These are phyloP conservation scores for Cystobasidium onofrii DNA, from an alignment of 768 basidiomycete species.

Conservation along the genomic window DNA sequence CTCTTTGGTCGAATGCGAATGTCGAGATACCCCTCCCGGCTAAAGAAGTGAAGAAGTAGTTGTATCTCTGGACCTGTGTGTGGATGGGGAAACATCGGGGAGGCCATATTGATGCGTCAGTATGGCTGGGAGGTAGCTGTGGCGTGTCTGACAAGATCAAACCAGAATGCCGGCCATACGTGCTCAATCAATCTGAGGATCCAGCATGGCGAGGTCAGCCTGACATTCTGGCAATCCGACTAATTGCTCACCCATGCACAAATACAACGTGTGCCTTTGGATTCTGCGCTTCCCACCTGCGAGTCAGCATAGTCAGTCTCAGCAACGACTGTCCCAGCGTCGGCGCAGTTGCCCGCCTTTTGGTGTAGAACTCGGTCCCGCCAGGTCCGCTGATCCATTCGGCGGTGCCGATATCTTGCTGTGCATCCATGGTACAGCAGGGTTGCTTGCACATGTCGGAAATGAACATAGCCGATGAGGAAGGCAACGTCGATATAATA, in stretches of 20 bases:
- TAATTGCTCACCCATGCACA: slow-evolving; percentile 20
- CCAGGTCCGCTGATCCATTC: not conserved
- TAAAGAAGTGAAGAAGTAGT: slow-evolving; percentile 37
- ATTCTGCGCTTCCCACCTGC: not conserved
- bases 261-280: slow-evolving; percentile 26
- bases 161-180: not conserved
- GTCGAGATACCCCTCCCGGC: slow-evolving; percentile 35
- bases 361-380: not conserved
- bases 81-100: too few species aligned
- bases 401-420: not conserved
- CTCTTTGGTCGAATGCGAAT: slow-evolving; percentile 41
- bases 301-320: not conserved
- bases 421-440: not conserved
- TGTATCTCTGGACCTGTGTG: slow-evolving; percentile 35
- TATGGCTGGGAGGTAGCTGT: not conserved
- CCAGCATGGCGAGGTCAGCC: not conserved
- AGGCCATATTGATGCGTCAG: not conserved
- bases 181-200: slow-evolving; percentile 19
- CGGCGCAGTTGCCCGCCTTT: not conserved
- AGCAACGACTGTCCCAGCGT: too few species aligned
- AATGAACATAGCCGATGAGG: too few species aligned
- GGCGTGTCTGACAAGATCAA: not conserved
- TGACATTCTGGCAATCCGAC: too few species aligned
- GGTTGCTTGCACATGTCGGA: too few species aligned
- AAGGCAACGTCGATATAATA: too few species aligned